These are phyloP conservation scores for Amylostereum areolatum DNA, from an alignment of 1,284 basidiomycete species.

Conservation along the genomic window DNA sequence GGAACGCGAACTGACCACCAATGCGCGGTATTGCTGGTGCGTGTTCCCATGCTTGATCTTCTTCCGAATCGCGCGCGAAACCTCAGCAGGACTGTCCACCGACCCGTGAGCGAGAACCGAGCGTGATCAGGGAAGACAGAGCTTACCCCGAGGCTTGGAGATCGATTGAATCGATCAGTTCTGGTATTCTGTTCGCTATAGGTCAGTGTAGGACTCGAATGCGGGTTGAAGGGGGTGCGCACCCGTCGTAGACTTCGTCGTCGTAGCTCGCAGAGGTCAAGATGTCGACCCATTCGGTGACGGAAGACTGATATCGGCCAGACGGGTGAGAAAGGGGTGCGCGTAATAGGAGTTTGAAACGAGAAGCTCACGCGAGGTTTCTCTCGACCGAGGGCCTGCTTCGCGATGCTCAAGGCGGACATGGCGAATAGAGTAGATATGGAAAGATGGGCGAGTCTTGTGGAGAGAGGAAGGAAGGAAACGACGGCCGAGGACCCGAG, in stretches of 20 bases:
- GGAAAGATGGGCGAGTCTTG: slow-evolving; percentile 1
- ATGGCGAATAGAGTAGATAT: slow-evolving; percentile 5
- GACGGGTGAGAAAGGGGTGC: background rate
- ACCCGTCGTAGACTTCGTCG: slow-evolving; percentile 87
- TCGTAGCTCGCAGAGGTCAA: slow-evolving; percentile 67
- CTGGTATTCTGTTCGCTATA: slow-evolving; percentile 60
- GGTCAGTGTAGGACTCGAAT: background rate
- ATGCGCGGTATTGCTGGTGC: slow-evolving; percentile 90
- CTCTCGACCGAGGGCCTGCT: slow-evolving; percentile 12
- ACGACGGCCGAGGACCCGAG: background rate
- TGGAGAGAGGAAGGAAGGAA: background rate
- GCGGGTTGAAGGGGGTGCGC: slow-evolving; percentile 13
- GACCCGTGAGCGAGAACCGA: background rate
- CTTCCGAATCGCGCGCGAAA: slow-evolving; percentile 87
- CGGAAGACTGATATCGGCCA: slow-evolving; percentile 53
- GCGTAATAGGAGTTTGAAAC: background rate
- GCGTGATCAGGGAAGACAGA: slow-evolving; percentile 50
- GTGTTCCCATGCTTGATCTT: slow-evolving; percentile 93
- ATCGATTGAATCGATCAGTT: slow-evolving; percentile 88
- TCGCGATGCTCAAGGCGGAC: slow-evolving; percentile 13
- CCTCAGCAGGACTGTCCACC: slow-evolving; percentile 65
- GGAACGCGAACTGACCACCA: slow-evolving; percentile 58
- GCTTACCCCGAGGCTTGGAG: slow-evolving; percentile 71
- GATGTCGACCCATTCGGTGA: slow-evolving; percentile 89
- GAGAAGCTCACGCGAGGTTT: slow-evolving; percentile 14